Evolutionary conservation across 208 protist species (phyloP).

Genomic region (Eutreptiella sp.): DNA sequence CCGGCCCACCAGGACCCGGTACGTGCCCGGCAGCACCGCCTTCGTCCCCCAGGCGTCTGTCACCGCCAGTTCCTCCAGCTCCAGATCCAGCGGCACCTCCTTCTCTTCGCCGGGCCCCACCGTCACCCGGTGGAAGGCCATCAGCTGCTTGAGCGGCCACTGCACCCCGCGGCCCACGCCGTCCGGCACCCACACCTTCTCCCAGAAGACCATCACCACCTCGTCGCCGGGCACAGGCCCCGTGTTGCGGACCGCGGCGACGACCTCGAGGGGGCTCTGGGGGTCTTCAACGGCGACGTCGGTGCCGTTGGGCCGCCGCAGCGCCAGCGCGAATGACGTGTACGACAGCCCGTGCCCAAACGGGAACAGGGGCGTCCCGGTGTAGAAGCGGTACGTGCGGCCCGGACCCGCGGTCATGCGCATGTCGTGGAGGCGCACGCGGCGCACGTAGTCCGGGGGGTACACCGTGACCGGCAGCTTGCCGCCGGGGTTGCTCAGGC

Average conservation of each 20-base stretch:
- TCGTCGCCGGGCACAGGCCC: conserved; percentile 24
- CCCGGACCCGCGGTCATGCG: conserved; percentile 30
- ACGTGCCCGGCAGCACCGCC: too few relatives aligned
- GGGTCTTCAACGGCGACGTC: conserved; percentile 6
- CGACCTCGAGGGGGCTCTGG: too few relatives aligned
- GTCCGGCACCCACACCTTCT: too few relatives aligned
- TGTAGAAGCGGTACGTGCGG: conserved; percentile 45
- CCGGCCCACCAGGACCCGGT: too few relatives aligned
- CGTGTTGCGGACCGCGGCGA: conserved; percentile 33
- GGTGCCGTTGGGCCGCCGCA: not conserved
- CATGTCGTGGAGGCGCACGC: conserved; percentile 13
- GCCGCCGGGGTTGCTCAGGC: conserved; percentile 16
- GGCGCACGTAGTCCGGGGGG: not conserved
- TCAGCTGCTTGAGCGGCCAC: too few relatives aligned
- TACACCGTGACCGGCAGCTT: conserved; percentile 19
- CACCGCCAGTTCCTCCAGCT: too few relatives aligned
- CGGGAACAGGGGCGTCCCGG: conserved; percentile 25
- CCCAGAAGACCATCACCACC: conserved; percentile 21
- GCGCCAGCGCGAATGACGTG: conserved; percentile 9
- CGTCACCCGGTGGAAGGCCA: conserved; percentile 11
- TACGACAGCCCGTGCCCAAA: conserved; percentile 35
- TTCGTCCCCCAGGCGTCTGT: too few relatives aligned
- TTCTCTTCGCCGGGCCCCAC: not conserved
- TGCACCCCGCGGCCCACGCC: too few relatives aligned
- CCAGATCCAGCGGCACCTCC: too few relatives aligned